These are phyloP conservation scores for Lentinula edodes DNA, from an alignment of 768 basidiomycete species.

Conservation along the genomic window DNA sequence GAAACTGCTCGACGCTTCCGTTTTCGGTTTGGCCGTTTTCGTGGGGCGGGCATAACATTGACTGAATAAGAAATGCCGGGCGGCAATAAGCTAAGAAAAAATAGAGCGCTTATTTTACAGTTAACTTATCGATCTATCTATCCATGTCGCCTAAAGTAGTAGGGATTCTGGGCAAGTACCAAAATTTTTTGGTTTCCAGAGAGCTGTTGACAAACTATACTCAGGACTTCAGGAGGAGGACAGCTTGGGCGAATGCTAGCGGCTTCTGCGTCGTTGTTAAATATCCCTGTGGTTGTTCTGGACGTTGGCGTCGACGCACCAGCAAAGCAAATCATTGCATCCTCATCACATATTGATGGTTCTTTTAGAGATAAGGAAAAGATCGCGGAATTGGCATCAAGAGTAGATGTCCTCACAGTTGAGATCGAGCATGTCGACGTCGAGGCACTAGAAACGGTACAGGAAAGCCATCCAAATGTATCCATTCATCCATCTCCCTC, in stretches of 20 bases:
- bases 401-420: constrained; percentile 85
- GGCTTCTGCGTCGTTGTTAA: constrained; percentile 81
- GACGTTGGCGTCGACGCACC: constrained; percentile 78
- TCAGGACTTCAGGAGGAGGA: constrained; percentile 67
- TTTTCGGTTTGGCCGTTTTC: constrained; percentile 44
- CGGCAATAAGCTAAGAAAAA: not conserved
- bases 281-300: constrained; percentile 78
- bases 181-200: constrained; percentile 1
- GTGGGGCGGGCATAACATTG: constrained; percentile 21
- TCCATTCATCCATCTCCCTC: constrained; percentile 72
- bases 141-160: constrained; percentile 41
- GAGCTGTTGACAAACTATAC: not conserved
- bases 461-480: constrained; percentile 27
- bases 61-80: constrained; percentile 16
- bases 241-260: constrained; percentile 98
- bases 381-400: constrained; percentile 72
- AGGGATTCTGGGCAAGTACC: constrained; percentile 47
- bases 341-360: constrained; percentile 74
- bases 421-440: constrained; percentile 97
- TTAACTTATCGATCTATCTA: not conserved
- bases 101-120: not conserved
- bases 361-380: constrained; percentile 77
- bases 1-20: constrained; percentile 47
- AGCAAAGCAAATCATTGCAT: constrained; percentile 79
- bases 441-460: constrained; percentile 59